Evolutionary conservation across 495 filamentous ascomycete species (phyloP).

Genomic region (Penicillium coprophilum): DNA sequence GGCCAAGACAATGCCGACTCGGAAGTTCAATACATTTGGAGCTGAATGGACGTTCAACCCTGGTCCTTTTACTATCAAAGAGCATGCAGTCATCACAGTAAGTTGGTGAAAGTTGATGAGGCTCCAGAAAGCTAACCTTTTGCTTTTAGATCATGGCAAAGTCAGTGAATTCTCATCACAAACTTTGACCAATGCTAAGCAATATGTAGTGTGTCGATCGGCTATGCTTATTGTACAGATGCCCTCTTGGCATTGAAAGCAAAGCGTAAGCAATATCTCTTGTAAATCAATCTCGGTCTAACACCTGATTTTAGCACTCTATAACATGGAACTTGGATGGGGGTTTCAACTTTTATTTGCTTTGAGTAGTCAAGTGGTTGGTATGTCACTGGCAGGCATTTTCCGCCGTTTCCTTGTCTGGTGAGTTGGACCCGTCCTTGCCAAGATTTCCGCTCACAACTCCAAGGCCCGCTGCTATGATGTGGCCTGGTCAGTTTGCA

Average conservation of each 20-base stretch:
- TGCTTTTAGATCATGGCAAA: conserved; percentile 25
- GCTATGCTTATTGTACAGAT: conserved; percentile 28
- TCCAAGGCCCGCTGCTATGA: conserved; percentile 34
- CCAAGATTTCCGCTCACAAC: background rate
- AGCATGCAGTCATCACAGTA: conserved; percentile 65
- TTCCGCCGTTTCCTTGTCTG: conserved; percentile 61
- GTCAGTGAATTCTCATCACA: conserved; percentile 8
- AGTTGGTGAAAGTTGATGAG: conserved; percentile 38
- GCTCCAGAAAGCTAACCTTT: background rate
- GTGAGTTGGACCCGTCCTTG: conserved; percentile 8
- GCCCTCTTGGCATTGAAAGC: conserved; percentile 25
- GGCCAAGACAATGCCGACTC: conserved; percentile 46
- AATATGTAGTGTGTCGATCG: conserved; percentile 19
- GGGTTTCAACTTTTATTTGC: conserved; percentile 60
- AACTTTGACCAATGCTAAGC: background rate
- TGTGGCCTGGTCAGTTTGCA: conserved; percentile 35
- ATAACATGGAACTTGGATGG: conserved; percentile 60
- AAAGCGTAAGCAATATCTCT: conserved; percentile 49
- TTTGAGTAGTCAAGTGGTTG: conserved; percentile 62
- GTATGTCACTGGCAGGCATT: conserved; percentile 64
- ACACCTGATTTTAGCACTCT: conserved; percentile 40
- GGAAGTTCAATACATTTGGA: conserved; percentile 52
- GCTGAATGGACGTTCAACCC: conserved; percentile 57
- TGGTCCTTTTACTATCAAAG: conserved; percentile 68
- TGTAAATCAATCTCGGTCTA: conserved; percentile 18